Base-by-base conservation (phyloP, 306 rosid genomes). In the Quillaja saponaria region DNA sequence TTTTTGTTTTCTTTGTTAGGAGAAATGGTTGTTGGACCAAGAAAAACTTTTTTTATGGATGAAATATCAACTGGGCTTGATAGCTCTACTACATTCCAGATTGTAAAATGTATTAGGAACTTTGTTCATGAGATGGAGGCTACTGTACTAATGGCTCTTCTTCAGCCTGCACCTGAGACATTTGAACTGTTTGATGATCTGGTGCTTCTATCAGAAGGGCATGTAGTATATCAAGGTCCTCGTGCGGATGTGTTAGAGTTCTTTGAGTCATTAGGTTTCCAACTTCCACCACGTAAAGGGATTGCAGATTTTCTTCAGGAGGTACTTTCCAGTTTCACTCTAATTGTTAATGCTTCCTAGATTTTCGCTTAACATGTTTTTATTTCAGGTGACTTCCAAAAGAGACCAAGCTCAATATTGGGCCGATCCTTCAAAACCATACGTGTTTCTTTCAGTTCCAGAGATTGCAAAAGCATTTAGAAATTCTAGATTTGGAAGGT, bases 81-180 rank as follows among this genome's bases (percentile, higher is more conserved):
- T 72, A 91, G 97, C 72, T 80, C 95, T 38, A 91, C 97, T 10
- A 87, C 97, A 16, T 91, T 47, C 71, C 96, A 87, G 60, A 87
- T 87, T 37, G 91, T 91, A 13, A 91, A 87, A 76, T 91, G 96
- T 67, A 6, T 74, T 13, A 59, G 85, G 64, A 83, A 91, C 58
- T 87, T 91, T 73, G 95, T 85, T 72, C 97, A 87, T 83, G 77
- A 73, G 57, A 87, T 85, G 96, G 87, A 85, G 14, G 97, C 84
- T 15, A 91, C 97, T 0, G 81, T 91, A 3, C 61, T 91, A 3
- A 61, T 91, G 83, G 87, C 96, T 68, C 96, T 91, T 33, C 90
- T 91, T 76, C 97, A 91, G 76, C 97, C 97, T 44, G 95, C 97
- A 13, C 97, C 97, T 0, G 96, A 87, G 77, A 91, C 91, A 69